These are phyloP conservation scores for thale cress (Arabidopsis thaliana) DNA, from an alignment of 345 rosid genomes.

Conservation along the genomic window TAIR10.1 NC_003071.7:13490501-13491000, in stretches of 20 bases:
- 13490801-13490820: not conserved
- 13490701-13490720: not conserved
- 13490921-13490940: constrained; percentile 36
- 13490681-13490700: no score
- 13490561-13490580: constrained; percentile 28
- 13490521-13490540: constrained; percentile 40
- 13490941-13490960: not conserved
- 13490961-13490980: not conserved
- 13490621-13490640: not conserved
- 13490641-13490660: not conserved
- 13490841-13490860: constrained; percentile 34
- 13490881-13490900: constrained; percentile 31
- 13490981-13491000: constrained; percentile 1
- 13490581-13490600: constrained; percentile 14
- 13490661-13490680: not conserved
- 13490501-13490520: constrained; percentile 13
- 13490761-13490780: constrained; percentile 16
- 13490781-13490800: not conserved
- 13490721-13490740: constrained; percentile 1
- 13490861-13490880: constrained; percentile 37
- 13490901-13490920: constrained; percentile 30
- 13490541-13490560: constrained; percentile 29
- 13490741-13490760: not conserved
- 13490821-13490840: constrained; percentile 17
- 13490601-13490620: not conserved